Percentiles rank a stretch among this genome's conserved stretches.
phyloP scores from a whole-genome alignment of 2,329 filamentous ascomycete species.

The Aspergillus tanneri region DNA sequence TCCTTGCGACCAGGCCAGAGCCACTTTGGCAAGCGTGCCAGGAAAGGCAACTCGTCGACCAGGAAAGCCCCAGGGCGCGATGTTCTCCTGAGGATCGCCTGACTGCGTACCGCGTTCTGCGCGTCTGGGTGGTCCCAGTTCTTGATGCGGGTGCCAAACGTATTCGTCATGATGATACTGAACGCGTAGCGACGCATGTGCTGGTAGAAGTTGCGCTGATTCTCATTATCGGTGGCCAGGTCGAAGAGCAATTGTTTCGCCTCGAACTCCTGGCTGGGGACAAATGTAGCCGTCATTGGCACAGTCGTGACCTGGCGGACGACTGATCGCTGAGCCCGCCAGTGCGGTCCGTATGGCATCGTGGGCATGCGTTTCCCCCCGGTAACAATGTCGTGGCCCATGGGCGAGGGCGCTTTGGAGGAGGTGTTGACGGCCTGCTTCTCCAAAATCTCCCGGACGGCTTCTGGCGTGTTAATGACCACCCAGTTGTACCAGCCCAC shows the following conservation, averaged over 20 bases:
- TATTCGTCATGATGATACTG: not conserved
- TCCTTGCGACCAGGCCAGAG: not conserved
- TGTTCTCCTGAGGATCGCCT: not conserved
- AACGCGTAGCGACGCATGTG: not conserved
- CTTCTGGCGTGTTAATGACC: no score
- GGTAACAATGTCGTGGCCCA: no score
- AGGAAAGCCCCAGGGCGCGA: not conserved
- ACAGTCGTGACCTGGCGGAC: not conserved
- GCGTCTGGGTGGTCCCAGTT: not conserved
- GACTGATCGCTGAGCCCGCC: not conserved
- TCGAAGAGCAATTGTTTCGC: not conserved
- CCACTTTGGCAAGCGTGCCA: not conserved
- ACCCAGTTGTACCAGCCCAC: no score
- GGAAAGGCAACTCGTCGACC: not conserved
- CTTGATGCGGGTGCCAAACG: not conserved
- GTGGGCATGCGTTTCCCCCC: no score
- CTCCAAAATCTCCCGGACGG: no score
- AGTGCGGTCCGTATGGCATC: not conserved
- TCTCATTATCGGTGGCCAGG: not conserved
- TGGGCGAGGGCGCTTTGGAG: no score
- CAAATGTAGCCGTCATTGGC: not conserved
- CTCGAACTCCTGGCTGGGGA: not conserved
- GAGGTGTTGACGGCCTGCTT: no score
- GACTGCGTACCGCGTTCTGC: no score
- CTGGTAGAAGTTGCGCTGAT: not conserved